Evolutionary conservation across 768 basidiomycete genomes (phyloP), one percentile per base, ranked within the genome.

Genomic region (Termitomyces sp.): DNA sequence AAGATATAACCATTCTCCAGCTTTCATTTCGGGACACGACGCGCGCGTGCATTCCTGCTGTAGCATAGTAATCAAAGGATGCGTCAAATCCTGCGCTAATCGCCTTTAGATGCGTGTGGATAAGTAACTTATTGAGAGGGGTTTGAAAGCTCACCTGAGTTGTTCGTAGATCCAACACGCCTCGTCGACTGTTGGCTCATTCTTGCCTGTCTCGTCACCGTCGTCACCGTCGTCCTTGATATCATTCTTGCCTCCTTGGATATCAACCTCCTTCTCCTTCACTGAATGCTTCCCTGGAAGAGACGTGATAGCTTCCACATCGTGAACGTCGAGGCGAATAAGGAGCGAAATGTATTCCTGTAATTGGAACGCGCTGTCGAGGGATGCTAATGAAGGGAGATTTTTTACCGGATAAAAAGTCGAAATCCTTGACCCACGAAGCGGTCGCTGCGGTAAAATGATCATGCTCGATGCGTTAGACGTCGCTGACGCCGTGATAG

Each of bases 11-110:
- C 96, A 98, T 75, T 98, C 93, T 54, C 91, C 92, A n/a, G 95
- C 94, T 70, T 95, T 95, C 96, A 99, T 99, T 72, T 96, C 88
- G 1, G 94, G 92, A 76, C 96, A 99, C 10, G 87, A 83, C 37
- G 79, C 72, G 40, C 91, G 83, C 12, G 87, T 91, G 67, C 95
- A 98, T 68, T 92, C 91, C 63, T 87, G 85, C 67, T 94, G 92
- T 41, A 94, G 73, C 67, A 84, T 85, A 1, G 88, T 90, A 46
- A 95, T 89, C 42, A 94, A 77, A 5, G 92, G 91, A 63, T 92
- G 86, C 0, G 89, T 85, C 33, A 95, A 77, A 68, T 95, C 93
- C 70, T 91, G 89, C 6, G 91, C 90, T 11, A 95, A 82, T 21
- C 93, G 90, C 64, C 92, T 94, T 41, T 19, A 9, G 3, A 42